These are phyloP conservation scores for Rosa multiflora DNA, from an alignment of 306 rosid species.

Conservation along the genomic window DNA sequence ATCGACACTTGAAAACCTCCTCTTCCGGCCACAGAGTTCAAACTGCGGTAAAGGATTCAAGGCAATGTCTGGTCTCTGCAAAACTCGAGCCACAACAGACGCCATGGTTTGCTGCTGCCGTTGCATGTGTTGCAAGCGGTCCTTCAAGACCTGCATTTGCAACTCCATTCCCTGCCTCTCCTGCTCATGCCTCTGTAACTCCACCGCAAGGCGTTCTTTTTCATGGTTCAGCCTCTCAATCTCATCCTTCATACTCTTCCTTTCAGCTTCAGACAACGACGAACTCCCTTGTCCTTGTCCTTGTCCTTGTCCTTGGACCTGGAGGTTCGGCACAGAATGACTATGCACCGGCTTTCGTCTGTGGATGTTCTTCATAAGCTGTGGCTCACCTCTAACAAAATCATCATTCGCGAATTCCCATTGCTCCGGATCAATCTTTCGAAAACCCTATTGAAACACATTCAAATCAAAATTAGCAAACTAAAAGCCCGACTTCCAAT, in stretches of 20 bases:
- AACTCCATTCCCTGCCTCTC: conserved; percentile 41
- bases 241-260: conserved; percentile 45
- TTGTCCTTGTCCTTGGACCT: conserved; percentile 53
- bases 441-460: conserved; percentile 62
- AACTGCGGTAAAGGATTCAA: conserved; percentile 42
- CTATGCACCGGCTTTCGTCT: conserved; percentile 89
- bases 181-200: conserved; percentile 48
- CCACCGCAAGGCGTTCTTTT: conserved; percentile 44
- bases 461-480: neutral
- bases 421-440: conserved; percentile 73
- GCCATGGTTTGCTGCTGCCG: conserved; percentile 48
- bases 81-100: conserved; percentile 45
- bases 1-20: conserved; percentile 52
- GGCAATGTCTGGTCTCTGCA: conserved; percentile 52
- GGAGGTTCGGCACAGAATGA: conserved; percentile 68
- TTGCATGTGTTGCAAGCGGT: conserved; percentile 48
- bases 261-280: conserved; percentile 50
- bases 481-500: neutral
- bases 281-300: conserved; percentile 55
- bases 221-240: conserved; percentile 59
- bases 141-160: conserved; percentile 37
- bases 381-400: conserved; percentile 74
- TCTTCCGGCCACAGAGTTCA: conserved; percentile 51
- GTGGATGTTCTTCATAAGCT: conserved; percentile 69
- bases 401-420: conserved; percentile 89